Evolutionary conservation across 1,284 basidiomycete species (phyloP), one percentile per base, ranked within the genome.

Genomic region (Ceraceosorus guamensis): DNA sequence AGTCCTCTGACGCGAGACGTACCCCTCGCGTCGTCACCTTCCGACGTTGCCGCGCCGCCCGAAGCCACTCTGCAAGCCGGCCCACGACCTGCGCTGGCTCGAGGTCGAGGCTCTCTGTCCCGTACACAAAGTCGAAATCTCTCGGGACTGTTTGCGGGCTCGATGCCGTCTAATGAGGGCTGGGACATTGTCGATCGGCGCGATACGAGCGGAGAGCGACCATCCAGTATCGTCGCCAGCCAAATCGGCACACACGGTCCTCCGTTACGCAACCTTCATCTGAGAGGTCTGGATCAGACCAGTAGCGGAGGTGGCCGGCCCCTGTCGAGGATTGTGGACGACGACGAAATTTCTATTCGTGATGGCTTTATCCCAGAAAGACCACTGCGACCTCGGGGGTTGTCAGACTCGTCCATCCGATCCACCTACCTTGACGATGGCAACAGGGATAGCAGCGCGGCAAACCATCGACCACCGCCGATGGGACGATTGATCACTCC

Each of bases 401-500:
- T 75, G 33, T 69, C 66, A 31, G 73, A 75, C 59, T 71, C 68
- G 45, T 72, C 70, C 2, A 66, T 75, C 13, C 65, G 66, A 30
- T 72, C 66, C 41, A 71, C 67, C 0, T 74, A 67, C 49, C 32
- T 75, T 30, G 73, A 75, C 11, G 56, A 68, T 51, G 58, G 52
- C n/a, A 37, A 47, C 32, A 32, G 33, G 24, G 35, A 31, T 13
- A 33, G 44, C 14, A 50, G 11, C 16, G 18, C 55, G 47, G 56
- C 44, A 11, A 48, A 24, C 34, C 62, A 1, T 46, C 11, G 66
- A 13, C 60, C 60, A 0, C 60, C 69, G 3, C 66, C 68, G 0
- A 61, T 70, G 14, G 56, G 61, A 10, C 56, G 69, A n/a, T 61
- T 70, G 53, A 71, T 71, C 48, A 71, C 64, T n/a, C 68, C 68